Percentiles rank a stretch among this genome's conserved stretches.
Evolutionary conservation across 441 rosid genomes (phyloP).

Genomic region (Biscutella laevigata): DNA sequence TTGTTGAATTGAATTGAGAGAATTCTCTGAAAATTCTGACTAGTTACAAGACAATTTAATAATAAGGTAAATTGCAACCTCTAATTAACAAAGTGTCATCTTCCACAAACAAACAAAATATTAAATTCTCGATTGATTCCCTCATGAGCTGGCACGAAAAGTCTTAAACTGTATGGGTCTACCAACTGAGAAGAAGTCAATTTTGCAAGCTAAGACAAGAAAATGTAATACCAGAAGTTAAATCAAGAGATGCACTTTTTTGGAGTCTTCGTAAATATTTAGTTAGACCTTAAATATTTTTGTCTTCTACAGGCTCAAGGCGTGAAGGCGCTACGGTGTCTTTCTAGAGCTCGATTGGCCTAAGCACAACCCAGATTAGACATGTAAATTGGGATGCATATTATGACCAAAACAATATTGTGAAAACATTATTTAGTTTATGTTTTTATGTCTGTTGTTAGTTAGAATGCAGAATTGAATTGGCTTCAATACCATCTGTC

Average conservation of each 20-base stretch:
- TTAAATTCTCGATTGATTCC: conserved; percentile 19
- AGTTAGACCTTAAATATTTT: conserved; percentile 8
- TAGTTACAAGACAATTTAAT: neutral
- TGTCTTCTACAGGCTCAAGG: conserved; percentile 11
- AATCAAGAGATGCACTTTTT: conserved; percentile 11
- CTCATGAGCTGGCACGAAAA: conserved; percentile 21
- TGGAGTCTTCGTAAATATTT: conserved; percentile 18
- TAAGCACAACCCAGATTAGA: conserved; percentile 3
- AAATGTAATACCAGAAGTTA: conserved; percentile 4
- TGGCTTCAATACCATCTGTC: neutral
- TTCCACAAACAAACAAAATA: conserved; percentile 16
- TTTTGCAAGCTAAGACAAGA: neutral
- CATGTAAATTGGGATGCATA: neutral
- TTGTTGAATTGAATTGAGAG: neutral
- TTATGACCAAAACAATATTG: neutral
- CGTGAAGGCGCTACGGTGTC: conserved; percentile 10
- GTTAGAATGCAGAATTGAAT: neutral
- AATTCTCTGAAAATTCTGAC: neutral
- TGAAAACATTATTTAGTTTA: neutral
- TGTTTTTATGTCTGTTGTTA: neutral
- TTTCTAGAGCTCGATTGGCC: conserved; percentile 2
- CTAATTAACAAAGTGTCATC: neutral
- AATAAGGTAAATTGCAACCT: neutral
- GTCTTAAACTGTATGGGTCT: conserved; percentile 1
- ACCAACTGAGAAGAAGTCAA: conserved; percentile 15